Conservation (phyloP, 345 rosid species). For the Brassica juncea region DNA sequence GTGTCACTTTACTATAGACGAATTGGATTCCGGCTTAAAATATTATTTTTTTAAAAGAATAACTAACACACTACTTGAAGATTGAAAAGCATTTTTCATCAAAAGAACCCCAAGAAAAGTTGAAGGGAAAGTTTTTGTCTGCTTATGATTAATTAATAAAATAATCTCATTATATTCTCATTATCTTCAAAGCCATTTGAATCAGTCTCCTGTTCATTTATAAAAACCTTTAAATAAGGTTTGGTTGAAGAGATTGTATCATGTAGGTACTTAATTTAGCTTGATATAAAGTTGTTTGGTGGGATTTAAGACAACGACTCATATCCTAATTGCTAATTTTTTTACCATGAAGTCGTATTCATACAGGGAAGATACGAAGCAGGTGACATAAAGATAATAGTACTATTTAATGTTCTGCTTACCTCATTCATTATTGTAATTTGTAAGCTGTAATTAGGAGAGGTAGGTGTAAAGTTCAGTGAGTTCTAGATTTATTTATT, state of each 20-base stretch:
- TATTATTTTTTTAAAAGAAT: not conserved
- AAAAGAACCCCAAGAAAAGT: not conserved
- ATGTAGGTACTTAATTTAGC: constrained; percentile 5
- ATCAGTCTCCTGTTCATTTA: not conserved
- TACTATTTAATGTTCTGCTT: not conserved
- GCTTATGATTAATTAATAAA: constrained; percentile 13
- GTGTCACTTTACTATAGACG: no score
- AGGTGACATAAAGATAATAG: not conserved
- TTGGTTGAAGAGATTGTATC: constrained; percentile 27
- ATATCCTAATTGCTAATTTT: constrained; percentile 4
- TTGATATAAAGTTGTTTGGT: constrained; percentile 16
- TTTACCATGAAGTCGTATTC: constrained; percentile 11
- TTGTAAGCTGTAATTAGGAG: not conserved
- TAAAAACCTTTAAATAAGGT: not conserved
- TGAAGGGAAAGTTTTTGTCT: constrained; percentile 19
- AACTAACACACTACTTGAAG: constrained; percentile 2
- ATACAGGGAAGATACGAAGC: constrained; percentile 16
- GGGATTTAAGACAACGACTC: constrained; percentile 29
- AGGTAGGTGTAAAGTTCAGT: constrained; percentile 11
- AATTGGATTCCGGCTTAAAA: no score
- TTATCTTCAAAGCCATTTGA: constrained; percentile 7
- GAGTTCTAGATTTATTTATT: not conserved
- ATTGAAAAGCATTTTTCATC: constrained; percentile 5
- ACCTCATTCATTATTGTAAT: constrained; percentile 21
- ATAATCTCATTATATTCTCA: not conserved